Conservation (phyloP, 805 yeast species). For the Torulaspora quercuum region DNA sequence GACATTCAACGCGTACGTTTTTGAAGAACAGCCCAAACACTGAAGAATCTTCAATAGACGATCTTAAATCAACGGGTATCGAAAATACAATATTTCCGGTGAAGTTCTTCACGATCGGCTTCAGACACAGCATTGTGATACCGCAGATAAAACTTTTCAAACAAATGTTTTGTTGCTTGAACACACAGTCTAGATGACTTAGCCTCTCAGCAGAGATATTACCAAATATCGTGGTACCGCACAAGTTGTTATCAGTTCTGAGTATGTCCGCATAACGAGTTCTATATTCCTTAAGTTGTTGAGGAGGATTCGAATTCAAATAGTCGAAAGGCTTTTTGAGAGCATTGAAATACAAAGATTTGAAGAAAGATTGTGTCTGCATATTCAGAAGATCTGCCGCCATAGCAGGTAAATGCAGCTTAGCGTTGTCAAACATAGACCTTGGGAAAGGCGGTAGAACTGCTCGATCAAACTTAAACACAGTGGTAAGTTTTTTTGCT, state of each 20-base stretch:
- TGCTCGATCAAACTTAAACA: constrained; percentile 7
- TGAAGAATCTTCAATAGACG: constrained; percentile 11
- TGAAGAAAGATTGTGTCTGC: constrained; percentile 31
- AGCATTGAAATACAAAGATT: constrained; percentile 24
- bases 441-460: constrained; percentile 18
- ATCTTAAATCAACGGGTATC: constrained; percentile 27
- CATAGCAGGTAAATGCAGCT: constrained; percentile 26
- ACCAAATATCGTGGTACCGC: constrained; percentile 33
- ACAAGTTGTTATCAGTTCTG: constrained; percentile 18
- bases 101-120: constrained; percentile 24
- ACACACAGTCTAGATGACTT: constrained; percentile 14
- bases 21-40: constrained; percentile 28
- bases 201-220: constrained; percentile 20
- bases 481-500: constrained; percentile 3
- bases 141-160: constrained; percentile 30
- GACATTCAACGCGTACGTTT: constrained; percentile 29
- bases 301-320: constrained; percentile 15
- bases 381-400: constrained; percentile 25
- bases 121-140: constrained; percentile 29
- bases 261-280: constrained; percentile 16
- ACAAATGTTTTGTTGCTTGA: constrained; percentile 23
- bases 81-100: constrained; percentile 24
- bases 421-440: constrained; percentile 30
- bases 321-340: constrained; percentile 29
- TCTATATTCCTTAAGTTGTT: constrained; percentile 11